A percentile compares a stretch with the other conserved stretches of the same genome.
phyloP scores from a whole-genome alignment of 2,329 filamentous ascomycete species.

The Penicillium sumatraense region DNA sequence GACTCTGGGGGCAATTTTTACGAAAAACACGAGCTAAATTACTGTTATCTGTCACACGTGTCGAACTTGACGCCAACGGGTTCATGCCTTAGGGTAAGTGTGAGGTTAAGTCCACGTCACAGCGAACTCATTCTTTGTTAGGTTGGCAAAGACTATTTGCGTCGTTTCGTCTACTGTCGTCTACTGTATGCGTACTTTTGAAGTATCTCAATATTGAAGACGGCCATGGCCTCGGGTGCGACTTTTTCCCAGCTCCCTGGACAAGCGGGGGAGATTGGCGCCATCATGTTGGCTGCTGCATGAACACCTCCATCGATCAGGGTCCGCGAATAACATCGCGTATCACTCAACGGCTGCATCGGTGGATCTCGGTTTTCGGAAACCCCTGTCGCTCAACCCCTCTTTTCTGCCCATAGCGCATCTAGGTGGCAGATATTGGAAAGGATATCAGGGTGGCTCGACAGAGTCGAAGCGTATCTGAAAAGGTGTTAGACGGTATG shows the following conservation, averaged over 20 bases:
- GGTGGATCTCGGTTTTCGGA: neutral
- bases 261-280: slow-evolving; percentile 3
- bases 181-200: neutral
- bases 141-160: neutral
- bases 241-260: neutral
- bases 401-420: neutral
- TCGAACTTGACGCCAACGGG: neutral
- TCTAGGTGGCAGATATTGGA: neutral
- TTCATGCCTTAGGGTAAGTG: neutral
- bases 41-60: neutral
- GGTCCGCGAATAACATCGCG: neutral
- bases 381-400: neutral
- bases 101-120: slow-evolving; percentile 3
- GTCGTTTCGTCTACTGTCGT: neutral
- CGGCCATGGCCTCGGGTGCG: neutral
- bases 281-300: neutral
- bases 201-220: neutral
- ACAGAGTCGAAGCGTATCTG: neutral
- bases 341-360: neutral
- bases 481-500: neutral
- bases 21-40: neutral
- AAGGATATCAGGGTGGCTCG: neutral
- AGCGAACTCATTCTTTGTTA: neutral
- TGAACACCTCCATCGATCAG: neutral
- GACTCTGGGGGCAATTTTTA: neutral